These are phyloP conservation scores for Naumovozyma baii DNA, from an alignment of 805 yeast species.

Conservation along the genomic window DNA sequence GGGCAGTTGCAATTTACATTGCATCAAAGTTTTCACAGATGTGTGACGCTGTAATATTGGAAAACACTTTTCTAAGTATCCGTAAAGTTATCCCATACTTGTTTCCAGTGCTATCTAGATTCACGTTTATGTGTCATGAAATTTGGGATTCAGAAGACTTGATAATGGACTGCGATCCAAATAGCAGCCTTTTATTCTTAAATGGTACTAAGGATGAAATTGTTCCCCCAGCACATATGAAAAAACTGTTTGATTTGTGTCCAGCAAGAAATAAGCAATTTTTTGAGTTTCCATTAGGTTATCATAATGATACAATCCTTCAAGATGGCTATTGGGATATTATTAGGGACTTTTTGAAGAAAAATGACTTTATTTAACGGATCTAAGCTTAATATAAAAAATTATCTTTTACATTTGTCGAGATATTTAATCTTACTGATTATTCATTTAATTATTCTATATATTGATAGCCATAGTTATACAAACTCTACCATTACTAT, in stretches of 20 bases:
- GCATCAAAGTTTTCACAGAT: slow-evolving; percentile 47
- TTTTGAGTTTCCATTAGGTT: slow-evolving; percentile 47
- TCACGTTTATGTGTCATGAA: slow-evolving; percentile 61
- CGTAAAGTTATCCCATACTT: slow-evolving; percentile 64
- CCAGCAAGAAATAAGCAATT: slow-evolving; percentile 43
- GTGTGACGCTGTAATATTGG: slow-evolving; percentile 62
- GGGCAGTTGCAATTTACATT: slow-evolving; percentile 83
- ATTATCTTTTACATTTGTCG: too few species aligned
- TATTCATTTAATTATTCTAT: too few species aligned
- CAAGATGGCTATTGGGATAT: slow-evolving; percentile 73
- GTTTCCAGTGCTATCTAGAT: slow-evolving; percentile 53
- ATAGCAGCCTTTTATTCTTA: slow-evolving; percentile 59
- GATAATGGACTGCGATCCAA: slow-evolving; percentile 40
- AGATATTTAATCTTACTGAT: too few species aligned
- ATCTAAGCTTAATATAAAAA: too few species aligned
- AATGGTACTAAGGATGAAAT: slow-evolving; percentile 77
- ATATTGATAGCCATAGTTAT: too few species aligned
- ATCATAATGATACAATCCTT: slow-evolving; percentile 75
- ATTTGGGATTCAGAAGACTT: slow-evolving; percentile 70
- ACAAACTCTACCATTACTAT: too few species aligned
- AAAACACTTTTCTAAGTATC: slow-evolving; percentile 76
- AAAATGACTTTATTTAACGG: slow-evolving; percentile 25
- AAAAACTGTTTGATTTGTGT: slow-evolving; percentile 42
- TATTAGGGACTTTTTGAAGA: slow-evolving; percentile 44
- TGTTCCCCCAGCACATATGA: slow-evolving; percentile 84